These are phyloP conservation scores for Aspergillus japonicus DNA, from an alignment of 2,329 filamentous ascomycete species.

Conservation along the genomic window DNA sequence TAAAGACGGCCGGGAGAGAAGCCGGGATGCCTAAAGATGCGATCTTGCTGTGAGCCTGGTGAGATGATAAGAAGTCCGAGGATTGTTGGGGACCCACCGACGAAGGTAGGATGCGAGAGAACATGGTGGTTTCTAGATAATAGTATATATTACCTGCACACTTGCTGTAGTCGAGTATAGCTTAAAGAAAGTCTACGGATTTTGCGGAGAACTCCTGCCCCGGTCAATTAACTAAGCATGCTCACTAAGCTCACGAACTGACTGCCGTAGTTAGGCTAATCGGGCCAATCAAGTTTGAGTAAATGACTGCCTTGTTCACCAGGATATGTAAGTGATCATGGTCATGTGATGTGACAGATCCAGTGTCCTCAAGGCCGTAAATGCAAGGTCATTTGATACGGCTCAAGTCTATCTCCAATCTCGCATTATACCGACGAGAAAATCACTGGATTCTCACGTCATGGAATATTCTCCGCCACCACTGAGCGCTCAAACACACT, in stretches of 20 bases:
- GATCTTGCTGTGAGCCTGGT: constrained; percentile 13
- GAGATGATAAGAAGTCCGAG: not conserved
- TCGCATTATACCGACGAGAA: not conserved
- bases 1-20: constrained; percentile 27
- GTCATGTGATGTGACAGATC: too few relatives aligned
- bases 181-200: not conserved
- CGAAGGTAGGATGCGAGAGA: constrained; percentile 25
- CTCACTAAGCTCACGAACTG: constrained; percentile 4
- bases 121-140: constrained; percentile 23
- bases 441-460: not conserved
- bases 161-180: not conserved
- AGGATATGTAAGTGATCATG: too few relatives aligned
- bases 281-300: not conserved
- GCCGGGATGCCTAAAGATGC: constrained; percentile 30
- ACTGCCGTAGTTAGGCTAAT: not conserved
- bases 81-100: constrained; percentile 17
- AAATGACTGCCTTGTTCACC: too few relatives aligned
- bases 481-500: constrained; percentile 19
- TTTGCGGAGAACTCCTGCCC: not conserved
- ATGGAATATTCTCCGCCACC: constrained; percentile 6
- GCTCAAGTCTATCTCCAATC: too few relatives aligned
- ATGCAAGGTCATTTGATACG: too few relatives aligned
- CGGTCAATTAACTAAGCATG: not conserved
- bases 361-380: too few relatives aligned
- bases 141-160: not conserved